Base-by-base conservation (phyloP, 345 rosid species). In the Bretschneidera sinensis region DNA sequence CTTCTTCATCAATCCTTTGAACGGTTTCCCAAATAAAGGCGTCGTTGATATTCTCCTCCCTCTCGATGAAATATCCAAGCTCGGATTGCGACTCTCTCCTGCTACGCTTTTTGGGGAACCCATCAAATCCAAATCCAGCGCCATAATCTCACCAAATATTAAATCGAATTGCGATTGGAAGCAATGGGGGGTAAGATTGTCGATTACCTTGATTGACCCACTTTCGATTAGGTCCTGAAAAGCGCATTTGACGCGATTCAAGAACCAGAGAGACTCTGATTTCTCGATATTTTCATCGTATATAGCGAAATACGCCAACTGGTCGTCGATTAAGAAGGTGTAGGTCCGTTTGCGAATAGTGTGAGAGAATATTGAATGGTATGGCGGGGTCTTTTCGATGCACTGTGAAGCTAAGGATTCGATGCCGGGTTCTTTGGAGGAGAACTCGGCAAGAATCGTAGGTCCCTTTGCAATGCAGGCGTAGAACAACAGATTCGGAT, bases 1-100 rank as follows among this genome's bases (percentile, higher is more conserved):
- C 83, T 92, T 89, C 94, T 85, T 92, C 79, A 79, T 85, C 71
- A 83, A 74, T 43, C 72, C 72, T n/a, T n/a, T n/a, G n/a, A n/a
- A n/a, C n/a, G n/a, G n/a, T n/a, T n/a, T n/a, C n/a, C n/a, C n/a
- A 58, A 81, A 57, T 70, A 85, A 68, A 0, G 95, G 91, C 55
- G 73, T 70, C 73, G 69, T 55, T 48, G 58, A 64, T 19, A 67
- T 55, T 57, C 74, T 66, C 62, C 73, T 79, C 55, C 78, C 83
- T 45, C 70, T 78, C 1, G 76, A 43, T 1, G 84, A 79, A n/a
- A n/a, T n/a, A 39, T 82, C 81, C 65, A 78, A 34, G 56, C 87
- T 81, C 3, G 73, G 80, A 50, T 70, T 81, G 9, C 78, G 72
- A 49, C 62, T 28, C 14, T 57, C 82, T 19, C 66, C 70, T 8